Conservation (phyloP, 2,329 filamentous ascomycete species). For the Aspergillus niger region DNA sequence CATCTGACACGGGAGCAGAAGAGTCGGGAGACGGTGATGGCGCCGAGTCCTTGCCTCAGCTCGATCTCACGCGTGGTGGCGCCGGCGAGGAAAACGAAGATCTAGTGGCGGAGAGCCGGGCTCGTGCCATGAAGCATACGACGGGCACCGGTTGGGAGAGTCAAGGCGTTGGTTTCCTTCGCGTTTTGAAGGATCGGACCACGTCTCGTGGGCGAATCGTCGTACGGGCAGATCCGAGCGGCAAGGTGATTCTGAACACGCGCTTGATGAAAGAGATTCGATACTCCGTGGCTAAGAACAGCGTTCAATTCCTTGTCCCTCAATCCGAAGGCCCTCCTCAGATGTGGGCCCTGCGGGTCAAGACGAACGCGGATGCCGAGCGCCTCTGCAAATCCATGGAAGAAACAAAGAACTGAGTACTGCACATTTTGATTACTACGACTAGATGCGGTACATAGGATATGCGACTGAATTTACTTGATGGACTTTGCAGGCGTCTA, state of each 20-base stretch:
- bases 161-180: slow-evolving; percentile 70
- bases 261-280: slow-evolving; percentile 61
- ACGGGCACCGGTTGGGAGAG: slow-evolving; percentile 61
- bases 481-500: slow-evolving; percentile 11
- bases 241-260: slow-evolving; percentile 73
- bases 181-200: slow-evolving; percentile 71
- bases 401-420: slow-evolving; percentile 23
- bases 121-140: slow-evolving; percentile 67
- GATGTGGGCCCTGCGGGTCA: slow-evolving; percentile 72
- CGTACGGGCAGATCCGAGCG: slow-evolving; percentile 72
- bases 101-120: slow-evolving; percentile 68
- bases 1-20: slow-evolving; percentile 46
- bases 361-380: slow-evolving; percentile 37
- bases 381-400: slow-evolving; percentile 21
- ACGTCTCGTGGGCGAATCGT: slow-evolving; percentile 69
- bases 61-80: slow-evolving; percentile 67
- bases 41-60: slow-evolving; percentile 64
- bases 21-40: slow-evolving; percentile 55
- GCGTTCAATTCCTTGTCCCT: slow-evolving; percentile 47
- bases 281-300: slow-evolving; percentile 61
- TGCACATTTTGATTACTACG: slow-evolving; percentile 6
- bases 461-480: slow-evolving; percentile 16
- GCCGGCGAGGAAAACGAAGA: slow-evolving; percentile 73
- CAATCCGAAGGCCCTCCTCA: slow-evolving; percentile 63
- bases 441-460: slow-evolving; percentile 17